A percentile compares a stretch with the other conserved stretches of the same genome.
These are phyloP conservation scores for Plasmodium cynomolgi DNA, from an alignment of 169 alveolate genomes.

Conservation along the genomic window DNA sequence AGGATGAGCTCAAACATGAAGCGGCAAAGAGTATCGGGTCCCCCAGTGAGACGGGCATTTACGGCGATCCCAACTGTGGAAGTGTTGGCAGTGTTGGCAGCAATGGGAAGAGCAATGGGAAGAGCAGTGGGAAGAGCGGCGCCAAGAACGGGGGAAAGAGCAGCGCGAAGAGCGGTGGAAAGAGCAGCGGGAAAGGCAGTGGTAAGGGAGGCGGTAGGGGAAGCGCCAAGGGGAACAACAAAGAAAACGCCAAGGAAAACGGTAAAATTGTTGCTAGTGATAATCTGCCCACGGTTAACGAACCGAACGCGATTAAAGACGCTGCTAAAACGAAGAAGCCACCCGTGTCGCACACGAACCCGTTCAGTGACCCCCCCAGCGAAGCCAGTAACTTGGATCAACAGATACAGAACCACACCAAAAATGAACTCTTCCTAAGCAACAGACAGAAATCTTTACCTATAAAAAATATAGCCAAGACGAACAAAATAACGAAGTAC, in stretches of 20 bases:
- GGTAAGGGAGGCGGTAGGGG: neutral
- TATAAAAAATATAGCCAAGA: conserved; percentile 3
- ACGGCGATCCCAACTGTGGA: neutral
- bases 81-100: neutral
- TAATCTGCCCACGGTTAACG: neutral
- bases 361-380: neutral
- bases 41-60: neutral
- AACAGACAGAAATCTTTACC: conserved; percentile 60
- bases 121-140: neutral
- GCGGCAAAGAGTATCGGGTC: neutral
- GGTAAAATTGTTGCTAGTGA: neutral
- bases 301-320: neutral
- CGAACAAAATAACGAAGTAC: conserved; percentile 56
- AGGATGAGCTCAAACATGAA: neutral
- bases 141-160: neutral
- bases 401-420: neutral
- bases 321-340: neutral
- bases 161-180: neutral
- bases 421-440: neutral
- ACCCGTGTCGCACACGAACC: neutral
- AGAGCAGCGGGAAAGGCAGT: neutral
- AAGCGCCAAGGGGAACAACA: neutral
- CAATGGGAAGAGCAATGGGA: neutral
- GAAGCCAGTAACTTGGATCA: conserved; percentile 6
- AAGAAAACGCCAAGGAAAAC: neutral